phyloP scores from a whole-genome alignment of 2,329 filamentous ascomycete genomes.

The Thermothelomyces thermophilus region DNA sequence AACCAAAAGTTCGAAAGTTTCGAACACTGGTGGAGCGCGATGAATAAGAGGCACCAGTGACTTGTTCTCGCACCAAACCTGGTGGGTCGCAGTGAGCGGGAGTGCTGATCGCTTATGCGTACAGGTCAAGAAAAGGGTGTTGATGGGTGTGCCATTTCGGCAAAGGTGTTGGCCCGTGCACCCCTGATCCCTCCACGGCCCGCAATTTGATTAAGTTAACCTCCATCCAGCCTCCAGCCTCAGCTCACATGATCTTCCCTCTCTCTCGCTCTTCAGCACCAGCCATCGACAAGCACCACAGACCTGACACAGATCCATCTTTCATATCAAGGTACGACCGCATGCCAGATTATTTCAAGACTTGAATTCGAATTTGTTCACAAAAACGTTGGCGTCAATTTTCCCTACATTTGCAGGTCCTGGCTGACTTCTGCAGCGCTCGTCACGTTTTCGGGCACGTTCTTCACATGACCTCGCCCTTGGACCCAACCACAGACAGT shows the following conservation, averaged over 20 bases:
- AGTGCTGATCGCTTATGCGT: constrained; percentile 17
- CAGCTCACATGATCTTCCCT: constrained; percentile 27
- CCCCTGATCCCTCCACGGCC: constrained; percentile 6
- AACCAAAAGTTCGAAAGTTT: no score
- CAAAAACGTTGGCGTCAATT: constrained; percentile 9
- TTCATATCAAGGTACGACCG: constrained; percentile 25
- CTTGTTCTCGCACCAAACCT: not conserved
- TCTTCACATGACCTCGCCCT: constrained; percentile 26
- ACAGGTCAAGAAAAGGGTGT: not conserved
- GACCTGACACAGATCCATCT: constrained; percentile 13
- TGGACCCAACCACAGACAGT: constrained; percentile 20
- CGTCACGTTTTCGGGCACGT: constrained; percentile 27
- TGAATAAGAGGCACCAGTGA: not conserved
- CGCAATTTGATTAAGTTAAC: constrained; percentile 19
- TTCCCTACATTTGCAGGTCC: constrained; percentile 8
- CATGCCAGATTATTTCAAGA: not conserved
- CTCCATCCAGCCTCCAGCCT: constrained; percentile 14
- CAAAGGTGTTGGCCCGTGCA: constrained; percentile 21
- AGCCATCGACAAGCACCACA: constrained; percentile 9
- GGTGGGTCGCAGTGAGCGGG: not conserved
- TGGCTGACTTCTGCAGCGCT: constrained; percentile 21
- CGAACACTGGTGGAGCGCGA: not conserved
- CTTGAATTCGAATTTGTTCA: constrained; percentile 9
- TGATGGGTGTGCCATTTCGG: not conserved
- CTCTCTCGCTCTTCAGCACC: constrained; percentile 19